Conservation (phyloP, 2,329 filamentous ascomycete species). For the Epichloe sibirici region DNA sequence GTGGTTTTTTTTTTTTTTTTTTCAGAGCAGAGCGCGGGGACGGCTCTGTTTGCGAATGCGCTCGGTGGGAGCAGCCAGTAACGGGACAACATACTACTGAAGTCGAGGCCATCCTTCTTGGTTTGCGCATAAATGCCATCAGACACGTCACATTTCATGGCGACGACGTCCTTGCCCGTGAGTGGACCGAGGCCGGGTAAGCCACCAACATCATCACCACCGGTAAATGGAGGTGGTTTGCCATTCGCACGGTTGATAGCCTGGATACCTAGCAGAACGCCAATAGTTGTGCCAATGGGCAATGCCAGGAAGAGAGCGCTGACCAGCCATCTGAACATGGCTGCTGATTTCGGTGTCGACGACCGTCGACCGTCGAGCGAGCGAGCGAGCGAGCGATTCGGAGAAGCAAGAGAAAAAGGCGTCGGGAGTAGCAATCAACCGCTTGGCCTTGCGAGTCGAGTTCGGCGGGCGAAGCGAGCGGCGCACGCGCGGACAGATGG, state of each 20-base stretch:
- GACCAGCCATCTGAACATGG: slow-evolving; percentile 33
- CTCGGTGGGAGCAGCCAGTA: not conserved
- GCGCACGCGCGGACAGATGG: not conserved
- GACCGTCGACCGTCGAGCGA: not conserved
- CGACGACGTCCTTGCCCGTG: slow-evolving; percentile 22
- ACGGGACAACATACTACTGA: slow-evolving; percentile 29
- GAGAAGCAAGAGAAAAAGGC: not conserved
- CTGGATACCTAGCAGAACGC: slow-evolving; percentile 36
- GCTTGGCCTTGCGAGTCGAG: not conserved
- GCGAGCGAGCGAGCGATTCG: not conserved
- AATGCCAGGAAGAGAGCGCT: slow-evolving; percentile 37
- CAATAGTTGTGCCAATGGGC: slow-evolving; percentile 36
- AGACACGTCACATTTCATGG: slow-evolving; percentile 29
- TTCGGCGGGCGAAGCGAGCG: slow-evolving; percentile 6
- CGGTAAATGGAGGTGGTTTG: slow-evolving; percentile 29
- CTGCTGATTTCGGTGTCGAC: slow-evolving; percentile 2
- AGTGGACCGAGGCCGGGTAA: slow-evolving; percentile 3
- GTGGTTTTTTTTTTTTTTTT: not conserved
- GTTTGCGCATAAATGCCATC: slow-evolving; percentile 29
- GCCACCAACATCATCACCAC: slow-evolving; percentile 10
- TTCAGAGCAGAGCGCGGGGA: no score
- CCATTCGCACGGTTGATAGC: slow-evolving; percentile 29
- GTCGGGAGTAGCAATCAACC: not conserved
- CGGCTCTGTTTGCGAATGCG: not conserved
- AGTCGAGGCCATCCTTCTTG: slow-evolving; percentile 29